Evolutionary conservation across 176 grass and related monocot genomes (phyloP).

Genomic region (Typha latifolia): DNA sequence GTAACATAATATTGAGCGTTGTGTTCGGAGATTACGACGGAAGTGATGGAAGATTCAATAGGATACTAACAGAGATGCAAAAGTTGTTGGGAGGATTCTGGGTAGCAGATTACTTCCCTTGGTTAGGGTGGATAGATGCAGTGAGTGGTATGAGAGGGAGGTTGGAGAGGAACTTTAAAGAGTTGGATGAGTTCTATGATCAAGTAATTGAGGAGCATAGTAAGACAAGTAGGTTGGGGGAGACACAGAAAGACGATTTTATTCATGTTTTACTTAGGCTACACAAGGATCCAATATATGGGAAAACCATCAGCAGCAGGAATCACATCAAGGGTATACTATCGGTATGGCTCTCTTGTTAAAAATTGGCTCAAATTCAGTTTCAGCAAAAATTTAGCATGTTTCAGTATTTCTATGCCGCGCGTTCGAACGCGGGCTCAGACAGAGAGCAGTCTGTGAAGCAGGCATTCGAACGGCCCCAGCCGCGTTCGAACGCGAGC

Average conservation of each 20-base stretch:
- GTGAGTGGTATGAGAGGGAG: slow-evolving; percentile 31
- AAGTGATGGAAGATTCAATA: not conserved
- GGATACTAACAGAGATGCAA: slow-evolving; percentile 33
- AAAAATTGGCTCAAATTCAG: too few relatives aligned
- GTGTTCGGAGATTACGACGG: slow-evolving; percentile 10
- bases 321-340: slow-evolving; percentile 51
- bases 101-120: slow-evolving; percentile 44
- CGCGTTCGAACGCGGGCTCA: too few relatives aligned
- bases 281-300: slow-evolving; percentile 34
- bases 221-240: not conserved
- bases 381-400: too few relatives aligned
- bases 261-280: slow-evolving; percentile 63
- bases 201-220: slow-evolving; percentile 46
- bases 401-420: too few relatives aligned
- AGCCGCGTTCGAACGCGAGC: too few relatives aligned
- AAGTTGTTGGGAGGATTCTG: slow-evolving; percentile 35
- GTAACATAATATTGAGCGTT: slow-evolving; percentile 32
- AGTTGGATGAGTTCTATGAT: slow-evolving; percentile 56
- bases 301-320: slow-evolving; percentile 30
- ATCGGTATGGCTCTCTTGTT: slow-evolving; percentile 11
- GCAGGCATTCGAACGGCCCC: too few relatives aligned
- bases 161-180: slow-evolving; percentile 38
- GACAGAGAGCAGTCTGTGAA: too few relatives aligned
- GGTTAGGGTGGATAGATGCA: slow-evolving; percentile 51
- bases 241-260: slow-evolving; percentile 18